phyloP scores from a whole-genome alignment of 345 rosid species.

The Salix udensis region DNA sequence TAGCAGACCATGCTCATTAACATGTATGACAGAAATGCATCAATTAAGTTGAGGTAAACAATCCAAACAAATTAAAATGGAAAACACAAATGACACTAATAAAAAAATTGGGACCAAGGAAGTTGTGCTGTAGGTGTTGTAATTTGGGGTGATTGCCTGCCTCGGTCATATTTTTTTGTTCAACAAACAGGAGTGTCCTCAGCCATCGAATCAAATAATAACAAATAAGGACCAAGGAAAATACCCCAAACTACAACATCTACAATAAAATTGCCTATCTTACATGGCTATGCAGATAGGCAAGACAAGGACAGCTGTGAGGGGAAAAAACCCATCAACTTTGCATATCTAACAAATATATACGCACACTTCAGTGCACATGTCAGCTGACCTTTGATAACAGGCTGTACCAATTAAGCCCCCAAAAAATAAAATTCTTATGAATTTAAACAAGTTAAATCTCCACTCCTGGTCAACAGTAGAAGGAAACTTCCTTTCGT shows the following conservation, averaged over 20 bases:
- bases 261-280: background rate
- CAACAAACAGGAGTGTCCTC: background rate
- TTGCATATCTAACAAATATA: background rate
- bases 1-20: background rate
- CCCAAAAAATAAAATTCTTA: background rate
- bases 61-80: background rate
- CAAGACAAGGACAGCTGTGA: too few species aligned
- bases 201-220: too few species aligned
- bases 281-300: background rate
- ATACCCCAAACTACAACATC: background rate
- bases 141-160: background rate
- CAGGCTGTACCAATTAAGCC: background rate
- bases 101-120: background rate
- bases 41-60: background rate
- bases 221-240: background rate
- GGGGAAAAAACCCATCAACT: background rate
- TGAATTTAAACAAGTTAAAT: background rate
- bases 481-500: background rate
- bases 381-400: background rate
- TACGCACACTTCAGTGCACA: background rate
- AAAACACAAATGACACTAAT: background rate
- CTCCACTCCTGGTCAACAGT: background rate
- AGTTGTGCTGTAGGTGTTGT: background rate
- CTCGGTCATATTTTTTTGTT: background rate
- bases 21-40: background rate